Base-by-base conservation (phyloP, 257 asterid genomes). In the Forsythia suspensa region DNA sequence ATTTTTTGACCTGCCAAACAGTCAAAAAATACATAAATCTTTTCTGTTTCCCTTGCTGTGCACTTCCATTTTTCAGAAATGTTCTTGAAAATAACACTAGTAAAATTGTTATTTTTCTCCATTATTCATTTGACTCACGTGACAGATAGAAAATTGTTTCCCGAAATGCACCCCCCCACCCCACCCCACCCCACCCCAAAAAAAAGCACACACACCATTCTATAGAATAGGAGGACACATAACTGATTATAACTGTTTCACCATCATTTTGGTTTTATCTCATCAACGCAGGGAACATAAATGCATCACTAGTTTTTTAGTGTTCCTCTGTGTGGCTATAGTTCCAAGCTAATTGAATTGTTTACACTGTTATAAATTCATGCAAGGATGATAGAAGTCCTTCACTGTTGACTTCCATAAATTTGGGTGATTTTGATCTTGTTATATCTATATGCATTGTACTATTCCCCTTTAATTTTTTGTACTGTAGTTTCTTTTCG, bases 381-480 rank as follows among this genome's bases (percentile, higher is more conserved):
- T 63, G 40, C n/a, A 21, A 21, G 18, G 38, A 63, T 63, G 8
- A 63, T 24, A 11, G 29, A 3, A 21, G 16, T 63, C 70, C 18
- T 63, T 6, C 40, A 63, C 40, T 4, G 70, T 63, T 9, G 70
- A 29, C 40, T 63, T 63, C 18, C 0, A 3, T 63, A 61, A 61
- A 20, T 24, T 61, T 61, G 38, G 39, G 16, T 24, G 36, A 61
- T 61, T 57, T 21, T 61, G 69, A 20, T 29, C 39, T 61, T 21
- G 69, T 61, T 57, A 20, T 61, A 61, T 20, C 68, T 51, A 48
- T 57, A 7, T 80, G 51, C 71, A 8, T 76, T 70, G 46, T 38
- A 55, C 43, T 42, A 44, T 69, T 73, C 18, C 69, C 74, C 65
- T 70, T 55, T 42, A 9, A 24, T 68, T 37, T 57, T 71, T 20